Base-by-base conservation (phyloP, 371 early-diverging fungal genomes). In the Dichotomocladium elegans region DNA sequence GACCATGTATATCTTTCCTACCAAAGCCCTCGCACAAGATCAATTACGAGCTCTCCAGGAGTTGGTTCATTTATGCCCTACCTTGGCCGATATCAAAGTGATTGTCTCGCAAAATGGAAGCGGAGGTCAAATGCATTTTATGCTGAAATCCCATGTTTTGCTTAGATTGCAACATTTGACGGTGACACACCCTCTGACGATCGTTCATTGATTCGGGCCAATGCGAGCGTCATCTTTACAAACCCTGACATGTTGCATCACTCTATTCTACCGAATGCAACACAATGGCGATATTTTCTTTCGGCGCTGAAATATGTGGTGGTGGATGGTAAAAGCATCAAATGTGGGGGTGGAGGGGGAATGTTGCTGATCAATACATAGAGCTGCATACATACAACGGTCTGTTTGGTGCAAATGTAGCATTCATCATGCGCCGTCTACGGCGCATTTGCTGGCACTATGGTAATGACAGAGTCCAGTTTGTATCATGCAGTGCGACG, bases 191-290 rank as follows among this genome's bases (percentile, higher is more conserved):
- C 72, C 7, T 26, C 28, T n/a, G 64, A 68, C 3, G 51, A 60
- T 15, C 74, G 90, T 1, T 48, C 55, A 0, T 31, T 35, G 7
- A 82, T 88, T 14, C 62, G 88, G 15, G 62, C 68, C 7, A 50
- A 54, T n/a, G 68, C 81, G 0, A 70, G 70, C 12, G 71, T 93
- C 0, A 69, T 92, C 2, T 74, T 92, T 29, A 92, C 91, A 9
- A 93, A 93, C 61, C 91, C 91, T 2, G 93, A 93, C 53, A 91
- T 88, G 72, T 63, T 93, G 7, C 92, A 93, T 60, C 60, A 77
- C 45, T 64, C 86, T 1, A 80, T 92, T 41, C 63, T 90, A 33
- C 92, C 91, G 0, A 70, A 80, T 48, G 59, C 68, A 2, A 45
- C 45, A 12, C 48, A 58, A 19, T 93, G 92, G 92, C 57, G 41